Conservation (phyloP, 192 early-diverging fungal species). For the Coemansia umbellata region DNA sequence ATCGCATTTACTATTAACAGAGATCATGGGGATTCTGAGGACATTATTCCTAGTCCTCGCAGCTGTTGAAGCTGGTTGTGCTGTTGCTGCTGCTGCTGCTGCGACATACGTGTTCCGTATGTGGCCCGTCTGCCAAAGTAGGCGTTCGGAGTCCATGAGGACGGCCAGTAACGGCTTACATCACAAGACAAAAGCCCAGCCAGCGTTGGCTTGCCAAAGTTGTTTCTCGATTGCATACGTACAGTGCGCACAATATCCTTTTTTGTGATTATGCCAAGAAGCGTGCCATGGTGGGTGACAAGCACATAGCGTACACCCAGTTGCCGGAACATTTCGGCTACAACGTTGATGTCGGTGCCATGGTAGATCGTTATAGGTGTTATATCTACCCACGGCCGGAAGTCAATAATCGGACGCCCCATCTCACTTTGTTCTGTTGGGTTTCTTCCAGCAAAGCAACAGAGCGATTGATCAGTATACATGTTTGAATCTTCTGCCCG, state of each 20-base stretch:
- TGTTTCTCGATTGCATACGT: slow-evolving; percentile 41
- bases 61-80: background rate
- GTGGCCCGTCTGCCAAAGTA: background rate
- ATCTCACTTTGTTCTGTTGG: background rate
- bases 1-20: no score
- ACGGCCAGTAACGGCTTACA: background rate
- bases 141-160: background rate
- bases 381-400: slow-evolving; percentile 64
- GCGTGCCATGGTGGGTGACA: slow-evolving; percentile 55
- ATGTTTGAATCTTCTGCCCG: slow-evolving; percentile 15
- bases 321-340: slow-evolving; percentile 64
- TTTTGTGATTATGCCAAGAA: slow-evolving; percentile 68
- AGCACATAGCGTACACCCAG: slow-evolving; percentile 63
- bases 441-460: slow-evolving; percentile 15
- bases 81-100: background rate
- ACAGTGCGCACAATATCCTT: slow-evolving; percentile 61
- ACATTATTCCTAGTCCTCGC: background rate
- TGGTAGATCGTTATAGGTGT: slow-evolving; percentile 65
- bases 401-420: slow-evolving; percentile 42
- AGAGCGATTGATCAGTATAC: slow-evolving; percentile 25
- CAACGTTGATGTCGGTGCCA: slow-evolving; percentile 59
- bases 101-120: background rate
- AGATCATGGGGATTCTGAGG: no score
- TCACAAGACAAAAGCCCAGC: slow-evolving; percentile 4
- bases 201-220: slow-evolving; percentile 19